Evolutionary conservation across 2,329 filamentous ascomycete species (phyloP).

Genomic region (Phialemonium atrogriseum): DNA sequence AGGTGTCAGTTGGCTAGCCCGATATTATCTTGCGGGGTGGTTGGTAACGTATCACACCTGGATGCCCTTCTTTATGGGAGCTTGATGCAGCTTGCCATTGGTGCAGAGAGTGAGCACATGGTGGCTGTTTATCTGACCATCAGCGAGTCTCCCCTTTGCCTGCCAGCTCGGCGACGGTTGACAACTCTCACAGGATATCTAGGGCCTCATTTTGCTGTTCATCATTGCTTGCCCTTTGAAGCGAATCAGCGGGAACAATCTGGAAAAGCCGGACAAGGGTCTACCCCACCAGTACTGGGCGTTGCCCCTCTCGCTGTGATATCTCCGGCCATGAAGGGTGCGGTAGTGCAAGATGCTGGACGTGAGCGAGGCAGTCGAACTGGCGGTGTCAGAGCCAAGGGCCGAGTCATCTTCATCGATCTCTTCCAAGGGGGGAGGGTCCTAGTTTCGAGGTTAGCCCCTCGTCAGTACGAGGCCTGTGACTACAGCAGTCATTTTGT

Average conservation of each 20-base stretch:
- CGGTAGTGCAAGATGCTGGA: constrained; percentile 6
- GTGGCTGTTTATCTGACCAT: constrained; percentile 10
- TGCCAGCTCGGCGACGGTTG: too few species aligned
- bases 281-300: constrained; percentile 3
- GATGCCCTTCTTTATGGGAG: constrained; percentile 12
- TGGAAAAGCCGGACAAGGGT: too few species aligned
- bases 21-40: too few species aligned
- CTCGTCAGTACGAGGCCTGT: too few species aligned
- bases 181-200: constrained; percentile 20
- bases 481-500: too few species aligned
- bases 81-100: constrained; percentile 14
- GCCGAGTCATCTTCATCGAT: constrained; percentile 7
- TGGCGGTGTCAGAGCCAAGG: constrained; percentile 7
- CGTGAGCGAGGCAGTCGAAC: constrained; percentile 4
- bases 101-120: constrained; percentile 14
- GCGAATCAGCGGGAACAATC: too few species aligned
- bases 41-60: not conserved
- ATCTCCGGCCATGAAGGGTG: constrained; percentile 4
- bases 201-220: constrained; percentile 19
- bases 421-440: too few species aligned
- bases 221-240: constrained; percentile 18
- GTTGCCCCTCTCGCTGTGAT: constrained; percentile 5
- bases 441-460: too few species aligned
- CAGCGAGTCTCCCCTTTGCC: too few species aligned
- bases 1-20: too few species aligned